Conservation (phyloP, 164 flowering plant species). For the Cinnamomum micranthum region DNA sequence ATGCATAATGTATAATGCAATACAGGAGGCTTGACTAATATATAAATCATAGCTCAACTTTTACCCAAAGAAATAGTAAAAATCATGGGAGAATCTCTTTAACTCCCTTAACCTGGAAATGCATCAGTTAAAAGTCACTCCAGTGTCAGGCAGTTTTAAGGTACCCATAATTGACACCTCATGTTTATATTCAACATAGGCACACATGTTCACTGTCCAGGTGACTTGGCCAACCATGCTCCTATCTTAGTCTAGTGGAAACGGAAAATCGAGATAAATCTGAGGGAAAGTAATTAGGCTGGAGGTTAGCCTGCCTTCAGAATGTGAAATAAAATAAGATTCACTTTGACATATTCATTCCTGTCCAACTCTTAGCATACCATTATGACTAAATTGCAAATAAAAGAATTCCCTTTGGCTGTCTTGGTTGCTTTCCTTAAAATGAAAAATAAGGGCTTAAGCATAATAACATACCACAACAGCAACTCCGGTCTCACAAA, state of each 20-base stretch:
- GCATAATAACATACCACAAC: conserved; percentile 55
- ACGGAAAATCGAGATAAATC: not conserved
- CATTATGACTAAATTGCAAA: not conserved
- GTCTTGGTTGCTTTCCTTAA: not conserved
- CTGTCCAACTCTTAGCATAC: not conserved
- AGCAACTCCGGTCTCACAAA: conserved; percentile 79
- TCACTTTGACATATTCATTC: not conserved
- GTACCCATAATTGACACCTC: no score
- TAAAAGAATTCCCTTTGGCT: not conserved
- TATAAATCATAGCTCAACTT: no score
- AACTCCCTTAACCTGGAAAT: no score
- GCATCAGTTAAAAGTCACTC: no score
- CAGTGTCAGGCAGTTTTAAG: no score
- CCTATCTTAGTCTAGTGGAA: not conserved
- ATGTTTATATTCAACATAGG: no score
- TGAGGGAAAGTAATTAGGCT: not conserved
- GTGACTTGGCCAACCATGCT: not conserved
- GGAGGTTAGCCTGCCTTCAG: not conserved
- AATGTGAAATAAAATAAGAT: not conserved
- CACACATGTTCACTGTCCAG: not conserved
- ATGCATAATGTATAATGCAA: no score
- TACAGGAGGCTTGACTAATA: no score
- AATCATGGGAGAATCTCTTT: no score
- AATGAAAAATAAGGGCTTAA: not conserved
- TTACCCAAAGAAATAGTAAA: no score